These are phyloP conservation scores for Anisodus acutangulus DNA, from an alignment of 257 asterid genomes.

Conservation along the genomic window DNA sequence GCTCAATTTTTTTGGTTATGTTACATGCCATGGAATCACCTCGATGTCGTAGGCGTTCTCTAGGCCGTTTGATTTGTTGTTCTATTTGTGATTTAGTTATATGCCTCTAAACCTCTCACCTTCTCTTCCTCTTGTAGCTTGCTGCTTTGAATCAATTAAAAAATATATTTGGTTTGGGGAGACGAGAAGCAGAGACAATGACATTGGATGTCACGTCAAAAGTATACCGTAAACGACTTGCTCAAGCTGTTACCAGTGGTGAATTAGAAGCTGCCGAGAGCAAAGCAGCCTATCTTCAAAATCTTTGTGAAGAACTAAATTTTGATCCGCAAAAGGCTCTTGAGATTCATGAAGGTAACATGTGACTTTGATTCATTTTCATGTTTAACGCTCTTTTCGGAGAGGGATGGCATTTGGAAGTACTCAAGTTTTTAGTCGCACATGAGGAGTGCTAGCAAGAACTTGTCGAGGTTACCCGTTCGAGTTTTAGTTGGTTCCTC, in stretches of 20 bases:
- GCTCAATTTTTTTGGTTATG: slow-evolving; percentile 1
- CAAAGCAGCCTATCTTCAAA: slow-evolving; percentile 96
- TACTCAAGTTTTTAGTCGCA: slow-evolving; percentile 3
- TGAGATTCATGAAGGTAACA: slow-evolving; percentile 83
- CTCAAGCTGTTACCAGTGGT: slow-evolving; percentile 91
- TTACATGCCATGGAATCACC: slow-evolving; percentile 21
- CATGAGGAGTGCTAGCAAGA: background rate
- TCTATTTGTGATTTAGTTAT: slow-evolving; percentile 20
- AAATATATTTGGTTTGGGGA: slow-evolving; percentile 92
- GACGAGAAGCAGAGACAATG: slow-evolving; percentile 84
- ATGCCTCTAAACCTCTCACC: slow-evolving; percentile 31
- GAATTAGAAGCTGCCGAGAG: slow-evolving; percentile 73
- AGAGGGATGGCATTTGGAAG: background rate
- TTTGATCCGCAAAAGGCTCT: slow-evolving; percentile 92
- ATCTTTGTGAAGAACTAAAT: slow-evolving; percentile 86
- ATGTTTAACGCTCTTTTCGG: background rate
- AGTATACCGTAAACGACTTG: slow-evolving; percentile 85
- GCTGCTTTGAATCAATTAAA: slow-evolving; percentile 78
- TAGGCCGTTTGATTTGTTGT: slow-evolving; percentile 18
- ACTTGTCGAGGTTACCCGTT: background rate
- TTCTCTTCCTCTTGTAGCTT: slow-evolving; percentile 60
- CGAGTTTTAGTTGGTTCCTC: slow-evolving; percentile 12
- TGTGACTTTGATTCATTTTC: slow-evolving; percentile 29
- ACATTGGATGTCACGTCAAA: slow-evolving; percentile 73
- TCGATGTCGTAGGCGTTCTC: background rate